Base-by-base conservation (phyloP, 2,329 filamentous ascomycete species). In the Stemphylium beticola region DNA sequence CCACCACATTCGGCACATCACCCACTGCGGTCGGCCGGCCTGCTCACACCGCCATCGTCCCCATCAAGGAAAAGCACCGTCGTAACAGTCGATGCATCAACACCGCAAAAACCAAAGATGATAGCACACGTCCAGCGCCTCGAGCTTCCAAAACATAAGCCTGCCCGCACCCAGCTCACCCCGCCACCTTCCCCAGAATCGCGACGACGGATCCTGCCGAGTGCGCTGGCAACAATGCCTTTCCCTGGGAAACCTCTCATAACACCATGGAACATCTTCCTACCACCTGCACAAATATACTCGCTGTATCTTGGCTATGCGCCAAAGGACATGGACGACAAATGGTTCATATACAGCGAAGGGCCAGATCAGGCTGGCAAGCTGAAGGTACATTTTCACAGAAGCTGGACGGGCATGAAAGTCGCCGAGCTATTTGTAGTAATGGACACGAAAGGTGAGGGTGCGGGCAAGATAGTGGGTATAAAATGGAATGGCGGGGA, bases 291-390 rank as follows among this genome's bases (percentile, higher is more conserved):
- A 6, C 67, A 73, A 40, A 61, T 71, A 14, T 63, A 63, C 55
- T 64, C 62, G 2, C 58, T 74, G 1, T 69, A 73, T 54, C 62
- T 66, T 40, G 72, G 72, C 2, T 65, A 63, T 60, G n/a, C 41
- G 1, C 69, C 72, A 0, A 12, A 38, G 17, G 52, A 58, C 7
- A 65, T 64, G 59, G 49, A 67, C 2, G 67, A 73, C 31, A 67
- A 70, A 26, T 74, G 71, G 70, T 74, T 71, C 50, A 61, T 74
- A 26, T 73, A 72, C 57, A 67, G 66, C 17, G 67, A 74, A 31
- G 72, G 72, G 0, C 72, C 72, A 0, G 71, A 74, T 26, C 31
- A 48, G 3, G 61, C 64, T 7, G 72, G 72, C 2, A 74, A 74
- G 50, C 59, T 74, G 6, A 74, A 73, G 26, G 67, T 73, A 10